Conservation (phyloP, 306 rosid genomes). For the Prunus mira region DNA sequence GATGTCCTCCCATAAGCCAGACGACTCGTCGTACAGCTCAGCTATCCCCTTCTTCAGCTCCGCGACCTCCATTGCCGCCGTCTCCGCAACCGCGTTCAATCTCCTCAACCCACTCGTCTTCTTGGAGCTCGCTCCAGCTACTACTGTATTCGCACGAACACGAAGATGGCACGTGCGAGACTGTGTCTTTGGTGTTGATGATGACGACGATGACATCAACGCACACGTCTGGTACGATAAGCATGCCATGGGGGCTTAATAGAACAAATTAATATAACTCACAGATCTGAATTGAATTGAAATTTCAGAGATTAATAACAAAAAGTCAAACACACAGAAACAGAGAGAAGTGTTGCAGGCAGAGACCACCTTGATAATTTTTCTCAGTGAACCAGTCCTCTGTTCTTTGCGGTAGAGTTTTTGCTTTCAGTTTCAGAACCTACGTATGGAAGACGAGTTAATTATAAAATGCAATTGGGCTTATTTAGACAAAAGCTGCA, state of each 20-base stretch:
- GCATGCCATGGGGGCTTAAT: neutral
- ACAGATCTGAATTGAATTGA: neutral
- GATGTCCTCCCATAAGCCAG: conserved; percentile 69
- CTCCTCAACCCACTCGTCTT: neutral
- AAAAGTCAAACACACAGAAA: neutral
- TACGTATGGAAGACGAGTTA: neutral
- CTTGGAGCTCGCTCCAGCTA: neutral
- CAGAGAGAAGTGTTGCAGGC: neutral
- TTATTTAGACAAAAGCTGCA: no score
- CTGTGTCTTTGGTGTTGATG: neutral
- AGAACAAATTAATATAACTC: neutral
- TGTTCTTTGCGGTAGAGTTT: neutral
- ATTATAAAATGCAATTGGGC: no score
- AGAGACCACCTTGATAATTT: neutral
- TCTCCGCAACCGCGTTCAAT: neutral
- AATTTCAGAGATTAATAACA: neutral
- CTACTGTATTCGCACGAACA: neutral
- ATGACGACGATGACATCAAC: neutral
- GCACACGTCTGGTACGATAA: neutral
- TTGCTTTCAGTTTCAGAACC: neutral
- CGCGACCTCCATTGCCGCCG: neutral
- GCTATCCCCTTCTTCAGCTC: conserved; percentile 69
- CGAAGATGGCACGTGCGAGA: neutral
- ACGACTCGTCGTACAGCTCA: conserved; percentile 85
- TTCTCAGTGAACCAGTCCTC: neutral